A percentile compares a stretch with the other conserved stretches of the same genome.
Conservation (phyloP, 768 basidiomycete species). For the Heimioporus sp. region DNA sequence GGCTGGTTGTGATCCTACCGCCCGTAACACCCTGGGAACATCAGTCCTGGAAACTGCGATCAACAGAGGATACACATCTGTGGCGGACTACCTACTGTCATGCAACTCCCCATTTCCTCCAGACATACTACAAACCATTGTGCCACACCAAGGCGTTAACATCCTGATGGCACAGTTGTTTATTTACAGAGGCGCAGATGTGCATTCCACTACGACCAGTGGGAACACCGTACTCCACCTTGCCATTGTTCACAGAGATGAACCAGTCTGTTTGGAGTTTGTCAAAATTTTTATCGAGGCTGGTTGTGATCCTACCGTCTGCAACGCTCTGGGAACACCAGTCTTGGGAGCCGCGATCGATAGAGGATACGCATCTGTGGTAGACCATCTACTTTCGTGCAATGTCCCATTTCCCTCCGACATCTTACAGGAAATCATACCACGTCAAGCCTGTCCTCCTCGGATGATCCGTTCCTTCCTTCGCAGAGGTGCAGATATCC, state of each 20-base stretch:
- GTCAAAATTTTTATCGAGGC: neutral
- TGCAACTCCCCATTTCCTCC: too few relatives aligned
- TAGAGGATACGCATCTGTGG: neutral
- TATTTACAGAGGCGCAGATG: neutral
- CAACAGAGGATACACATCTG: too few relatives aligned
- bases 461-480: conserved; percentile 3
- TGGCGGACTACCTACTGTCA: too few relatives aligned
- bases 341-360: neutral
- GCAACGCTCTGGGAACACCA: neutral
- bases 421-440: neutral
- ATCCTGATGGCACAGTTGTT: too few relatives aligned
- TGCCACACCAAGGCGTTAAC: too few relatives aligned
- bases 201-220: neutral
- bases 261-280: neutral
- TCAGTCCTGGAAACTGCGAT: too few relatives aligned
- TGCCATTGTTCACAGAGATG: neutral
- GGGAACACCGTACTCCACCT: neutral
- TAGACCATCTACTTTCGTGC: neutral
- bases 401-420: neutral
- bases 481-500: neutral
- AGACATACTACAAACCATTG: too few relatives aligned
- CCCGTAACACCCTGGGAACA: too few relatives aligned
- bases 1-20: neutral
- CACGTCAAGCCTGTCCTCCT: too few relatives aligned
- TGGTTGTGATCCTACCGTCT: neutral